A percentile compares a stretch with the other conserved stretches of the same genome.
Conservation (phyloP, 305 asterid species). For the Rubia tinctorum region DNA sequence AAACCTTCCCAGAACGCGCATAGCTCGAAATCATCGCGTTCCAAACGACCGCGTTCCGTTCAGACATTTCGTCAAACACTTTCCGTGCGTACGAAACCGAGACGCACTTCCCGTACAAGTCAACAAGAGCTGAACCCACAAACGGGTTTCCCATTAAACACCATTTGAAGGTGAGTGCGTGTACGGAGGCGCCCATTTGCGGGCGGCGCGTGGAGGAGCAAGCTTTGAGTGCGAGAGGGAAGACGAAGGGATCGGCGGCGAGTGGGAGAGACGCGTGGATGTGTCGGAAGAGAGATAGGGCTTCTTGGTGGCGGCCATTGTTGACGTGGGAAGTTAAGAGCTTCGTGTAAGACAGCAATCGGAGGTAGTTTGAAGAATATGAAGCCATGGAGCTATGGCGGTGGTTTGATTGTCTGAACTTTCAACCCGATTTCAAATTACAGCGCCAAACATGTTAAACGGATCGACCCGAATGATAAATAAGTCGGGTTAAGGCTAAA, state of each 20-base stretch:
- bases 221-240: conserved; percentile 46
- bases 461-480: not conserved
- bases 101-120: conserved; percentile 40
- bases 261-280: conserved; percentile 33
- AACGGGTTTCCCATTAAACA: conserved; percentile 34
- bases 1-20: conserved; percentile 27
- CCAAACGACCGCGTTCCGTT: conserved; percentile 42
- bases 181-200: conserved; percentile 32
- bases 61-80: conserved; percentile 38
- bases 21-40: conserved; percentile 43
- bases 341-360: conserved; percentile 40
- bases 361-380: conserved; percentile 36
- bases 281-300: conserved; percentile 35
- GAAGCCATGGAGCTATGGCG: not conserved
- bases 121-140: conserved; percentile 37
- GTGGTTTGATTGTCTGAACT: not conserved
- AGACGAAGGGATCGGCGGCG: conserved; percentile 41
- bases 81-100: conserved; percentile 31
- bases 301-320: conserved; percentile 35
- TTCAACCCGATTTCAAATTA: not conserved
- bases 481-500: not conserved
- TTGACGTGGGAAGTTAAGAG: conserved; percentile 39
- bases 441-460: not conserved
- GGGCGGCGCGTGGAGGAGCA: conserved; percentile 32
- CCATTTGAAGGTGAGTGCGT: conserved; percentile 26